Percentiles rank a stretch among this genome's conserved stretches.
Evolutionary conservation across 2,329 filamentous ascomycete genomes (phyloP).

Genomic region (Pseudogymnoascus sp.): DNA sequence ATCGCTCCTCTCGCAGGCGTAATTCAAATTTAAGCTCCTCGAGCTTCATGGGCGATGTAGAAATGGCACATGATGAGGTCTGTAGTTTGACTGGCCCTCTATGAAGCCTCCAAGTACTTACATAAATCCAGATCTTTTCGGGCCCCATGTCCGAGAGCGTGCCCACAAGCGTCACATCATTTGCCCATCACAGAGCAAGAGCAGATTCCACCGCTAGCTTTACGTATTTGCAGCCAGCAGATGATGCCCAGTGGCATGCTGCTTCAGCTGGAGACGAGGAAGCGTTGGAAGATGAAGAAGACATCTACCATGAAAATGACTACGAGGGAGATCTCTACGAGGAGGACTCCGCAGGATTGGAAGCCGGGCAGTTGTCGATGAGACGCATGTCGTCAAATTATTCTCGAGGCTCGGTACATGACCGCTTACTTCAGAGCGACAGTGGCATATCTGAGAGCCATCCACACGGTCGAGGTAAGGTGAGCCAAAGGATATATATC

Average conservation of each 20-base stretch:
- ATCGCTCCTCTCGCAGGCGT: constrained; percentile 47
- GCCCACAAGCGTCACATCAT: constrained; percentile 88
- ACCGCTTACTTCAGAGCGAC: constrained; percentile 61
- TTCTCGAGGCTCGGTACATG: constrained; percentile 48
- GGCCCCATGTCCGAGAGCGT: constrained; percentile 92
- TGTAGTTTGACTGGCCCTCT: background rate
- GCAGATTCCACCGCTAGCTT: constrained; percentile 84
- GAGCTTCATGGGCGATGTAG: constrained; percentile 89
- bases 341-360: constrained; percentile 26
- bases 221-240: constrained; percentile 73
- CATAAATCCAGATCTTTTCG: constrained; percentile 57
- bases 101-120: constrained; percentile 16
- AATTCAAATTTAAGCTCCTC: constrained; percentile 63
- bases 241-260: constrained; percentile 38
- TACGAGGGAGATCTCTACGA: constrained; percentile 24
- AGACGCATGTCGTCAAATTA: constrained; percentile 54
- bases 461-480: constrained; percentile 49
- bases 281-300: constrained; percentile 30
- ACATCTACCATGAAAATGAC: constrained; percentile 32
- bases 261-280: constrained; percentile 28
- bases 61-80: constrained; percentile 96
- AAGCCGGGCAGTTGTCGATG: constrained; percentile 34
- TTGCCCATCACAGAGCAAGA: constrained; percentile 71
- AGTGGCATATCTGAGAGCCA: constrained; percentile 63
- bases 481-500: constrained; percentile 88